Base-by-base conservation (phyloP, 2,329 filamentous ascomycete genomes). In the Didymella glomerata region DNA sequence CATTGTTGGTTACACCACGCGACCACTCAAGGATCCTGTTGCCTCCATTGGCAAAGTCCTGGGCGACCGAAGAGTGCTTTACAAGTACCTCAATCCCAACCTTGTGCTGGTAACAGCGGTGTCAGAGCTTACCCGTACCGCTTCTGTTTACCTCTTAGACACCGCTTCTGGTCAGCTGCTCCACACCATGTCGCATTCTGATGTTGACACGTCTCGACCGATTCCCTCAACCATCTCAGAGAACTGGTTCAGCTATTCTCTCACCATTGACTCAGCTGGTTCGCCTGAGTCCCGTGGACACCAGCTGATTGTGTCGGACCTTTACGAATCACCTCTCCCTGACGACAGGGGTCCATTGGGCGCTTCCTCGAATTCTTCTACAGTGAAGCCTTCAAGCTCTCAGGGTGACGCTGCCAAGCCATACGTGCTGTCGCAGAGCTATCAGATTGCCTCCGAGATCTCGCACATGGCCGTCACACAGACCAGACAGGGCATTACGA, bases 61-160 rank as follows among this genome's bases (percentile, higher is more conserved):
- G 22, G 93, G 93, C 25, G 90, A 99, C 71, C 87, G 95, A 42
- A 89, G 88, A n/a, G 95, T 99, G 47, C 86, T 94, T 63, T 99
- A 99, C 86, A 99, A 99, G 80, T 98, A 98, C 75, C 81, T 99
- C 40, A 97, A 96, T 79, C 88, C 91, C 0, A 97, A 96, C 77
- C 85, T 92, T 7, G 83, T 93, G 2, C 84, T 98, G 0, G 83
- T 97, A 45, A 91, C 90, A 1, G 84, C 91, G 1, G 79, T 88
- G 2, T 84, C 89, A 32, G 84, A 89, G 22, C 79, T 81, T 11
- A 71, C 83, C 2, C 83, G 81, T 3, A 84, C 83, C 1, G 86
- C 92, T 8, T 88, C 87, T 0, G 83, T 96, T 63, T 93, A 94
- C 70, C 83, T 98, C 11, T 76, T 99, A 14, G 93, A 99, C 73